Base-by-base conservation (phyloP, 306 rosid genomes). In the Gillenia trifoliata region DNA sequence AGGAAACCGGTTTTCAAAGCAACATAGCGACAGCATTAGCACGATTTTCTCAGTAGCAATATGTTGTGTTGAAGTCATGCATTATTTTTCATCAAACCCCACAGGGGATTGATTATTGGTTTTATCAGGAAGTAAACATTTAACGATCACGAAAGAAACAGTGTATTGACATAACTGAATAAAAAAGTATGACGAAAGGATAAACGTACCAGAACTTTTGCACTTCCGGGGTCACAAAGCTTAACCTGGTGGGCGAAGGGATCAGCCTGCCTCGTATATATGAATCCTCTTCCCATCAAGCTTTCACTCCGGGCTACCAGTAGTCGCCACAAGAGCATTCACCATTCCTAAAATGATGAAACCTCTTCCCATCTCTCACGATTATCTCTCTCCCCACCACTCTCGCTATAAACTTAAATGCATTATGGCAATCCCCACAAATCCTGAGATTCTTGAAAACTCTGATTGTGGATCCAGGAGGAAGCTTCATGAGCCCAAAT, bases 141-240 rank as follows among this genome's bases (percentile, higher is more conserved):
- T 13, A 43, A 43, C 0, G 68, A 17, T 55, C 31, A 3, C n/a
- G 6, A 43, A 43, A 43, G 49, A 43, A 43, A 43, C 38, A 6
- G 9, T 34, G 38, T 34, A 34, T 6, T 34, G 9, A 64, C 54
- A 56, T 67, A 50, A 1, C 29, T 55, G 31, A 49, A 59, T 8
- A 13, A 71, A 69, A 38, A 68, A 64, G 30, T 2, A 49, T 61
- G 67, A 75, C 22, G 11, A 5, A 17, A 40, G 40, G n/a, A 86
- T 11, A 62, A 64, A 69, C 84, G 54, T 91, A 91, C 97, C 88
- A 87, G 78, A 77, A 89, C 85, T 87, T 91, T 91, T 41, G 94
- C 96, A 79, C 94, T 87, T 80, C 98, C 92, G 62, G 91, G 88
- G 75, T 93, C 98, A 43, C 96, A 87, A 65, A 89, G 93, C 85